A percentile compares a stretch with the other conserved stretches of the same genome.
Evolutionary conservation across 495 filamentous ascomycete genomes (phyloP).

Genomic region (Penicillium waksmanii): DNA sequence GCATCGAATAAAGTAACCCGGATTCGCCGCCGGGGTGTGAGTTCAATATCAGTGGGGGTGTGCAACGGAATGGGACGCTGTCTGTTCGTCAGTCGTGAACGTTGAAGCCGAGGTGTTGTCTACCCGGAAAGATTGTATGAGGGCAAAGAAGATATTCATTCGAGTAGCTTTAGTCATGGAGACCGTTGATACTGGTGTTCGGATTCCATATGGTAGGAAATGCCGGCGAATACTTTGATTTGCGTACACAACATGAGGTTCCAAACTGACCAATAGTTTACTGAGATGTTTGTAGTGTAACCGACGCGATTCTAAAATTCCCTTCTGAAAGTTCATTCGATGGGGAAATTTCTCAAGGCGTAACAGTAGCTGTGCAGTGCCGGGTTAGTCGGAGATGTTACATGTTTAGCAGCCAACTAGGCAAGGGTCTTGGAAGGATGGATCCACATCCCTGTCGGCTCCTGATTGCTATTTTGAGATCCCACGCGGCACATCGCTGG

Average conservation of each 20-base stretch:
- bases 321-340: conserved; percentile 76
- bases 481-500: not conserved
- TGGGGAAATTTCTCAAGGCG: conserved; percentile 76
- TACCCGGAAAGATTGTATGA: too few species aligned
- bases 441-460: conserved; percentile 1
- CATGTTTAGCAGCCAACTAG: not conserved
- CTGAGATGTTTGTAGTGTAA: conserved; percentile 75
- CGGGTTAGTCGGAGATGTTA: conserved; percentile 9
- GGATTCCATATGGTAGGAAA: too few species aligned
- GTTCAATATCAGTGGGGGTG: conserved; percentile 77
- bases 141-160: too few species aligned
- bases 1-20: conserved; percentile 87
- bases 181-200: not conserved
- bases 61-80: conserved; percentile 83
- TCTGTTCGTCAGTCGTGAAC: conserved; percentile 1
- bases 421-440: not conserved
- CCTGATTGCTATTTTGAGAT: not conserved
- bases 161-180: not conserved
- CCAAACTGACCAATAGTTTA: conserved; percentile 59
- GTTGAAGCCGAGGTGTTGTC: not conserved
- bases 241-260: not conserved
- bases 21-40: conserved; percentile 66
- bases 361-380: conserved; percentile 56
- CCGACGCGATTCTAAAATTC: conserved; percentile 72
- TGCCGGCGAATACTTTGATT: too few species aligned